Evolutionary conservation across 768 basidiomycete genomes (phyloP), one percentile per base, ranked within the genome.

Genomic region (Trametes meyenii): DNA sequence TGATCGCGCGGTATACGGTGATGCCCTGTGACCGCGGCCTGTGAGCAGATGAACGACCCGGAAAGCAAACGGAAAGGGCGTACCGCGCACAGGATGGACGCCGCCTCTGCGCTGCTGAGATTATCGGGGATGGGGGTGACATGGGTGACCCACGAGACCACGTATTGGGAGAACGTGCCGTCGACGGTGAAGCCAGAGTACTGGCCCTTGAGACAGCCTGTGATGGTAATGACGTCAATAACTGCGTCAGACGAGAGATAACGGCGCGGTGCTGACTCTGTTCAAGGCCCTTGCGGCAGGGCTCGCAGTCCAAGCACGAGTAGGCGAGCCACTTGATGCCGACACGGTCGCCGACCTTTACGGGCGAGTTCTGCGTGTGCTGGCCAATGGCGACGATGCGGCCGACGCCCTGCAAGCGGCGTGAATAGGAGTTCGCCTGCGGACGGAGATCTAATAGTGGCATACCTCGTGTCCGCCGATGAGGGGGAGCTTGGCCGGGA

Each of bases 1-100:
- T 95, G 66, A 96, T 76, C 0, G 92, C 94, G 60, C 90, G 88
- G 70, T 93, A 96, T 1, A 91, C 90, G 2, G 94, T 95, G 21
- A 96, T 78, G 48, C 90, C 91, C 87, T 88, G 42, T 24, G 61
- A 11, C 17, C 8, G 11, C 52, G 43, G 21, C 10, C 46, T 46
- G 61, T 38, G 44, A 48, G n/a, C 7, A 12, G 35, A 7, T 16
- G 17, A 4, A 7, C 35, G 13, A 5, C 24, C 39, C 33, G 42
- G 50, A 29, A 26, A 26, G 48, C 29, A 33, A 24, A 12, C 39
- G 11, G n/a, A 54, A 39, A 24, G 40, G 23, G 24, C 29, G 74
- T 71, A 88, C 88, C 13, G 90, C 91, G 66, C 91, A 94, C 13
- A 93, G 83, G 60, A 95, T 82, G 11, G 88, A 87, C 2, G 87